A percentile compares a stretch with the other conserved stretches of the same genome.
These are phyloP conservation scores for Dendryphion nanum DNA, from an alignment of 2,329 filamentous ascomycete species.

Conservation along the genomic window DNA sequence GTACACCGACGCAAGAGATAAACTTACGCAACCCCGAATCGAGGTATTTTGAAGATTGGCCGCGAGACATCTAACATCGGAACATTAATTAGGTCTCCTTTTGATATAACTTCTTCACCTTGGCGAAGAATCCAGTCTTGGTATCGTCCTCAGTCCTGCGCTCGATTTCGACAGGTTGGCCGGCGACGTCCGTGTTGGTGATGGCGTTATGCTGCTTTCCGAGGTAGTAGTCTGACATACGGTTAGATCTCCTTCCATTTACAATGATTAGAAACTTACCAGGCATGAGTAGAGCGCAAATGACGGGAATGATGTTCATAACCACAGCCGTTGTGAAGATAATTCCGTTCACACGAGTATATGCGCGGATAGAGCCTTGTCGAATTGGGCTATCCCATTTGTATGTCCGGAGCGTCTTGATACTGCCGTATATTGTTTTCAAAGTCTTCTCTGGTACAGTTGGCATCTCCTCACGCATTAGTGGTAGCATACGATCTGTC, in stretches of 20 bases:
- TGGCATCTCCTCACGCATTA: slow-evolving; percentile 34
- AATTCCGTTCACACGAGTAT: slow-evolving; percentile 36
- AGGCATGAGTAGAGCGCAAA: slow-evolving; percentile 44
- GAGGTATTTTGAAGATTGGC: too few species aligned
- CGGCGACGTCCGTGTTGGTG: slow-evolving; percentile 20
- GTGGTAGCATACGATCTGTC: slow-evolving; percentile 40
- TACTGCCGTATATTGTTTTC: slow-evolving; percentile 35
- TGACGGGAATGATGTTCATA: slow-evolving; percentile 31
- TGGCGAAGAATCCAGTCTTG: background rate
- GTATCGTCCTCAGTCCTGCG: background rate
- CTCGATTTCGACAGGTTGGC: slow-evolving; percentile 8
- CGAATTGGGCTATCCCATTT: slow-evolving; percentile 35
- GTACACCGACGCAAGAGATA: too few species aligned
- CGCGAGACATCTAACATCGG: too few species aligned
- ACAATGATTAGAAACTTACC: slow-evolving; percentile 3
- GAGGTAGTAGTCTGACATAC: slow-evolving; percentile 27
- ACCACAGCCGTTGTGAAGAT: slow-evolving; percentile 34
- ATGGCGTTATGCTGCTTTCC: slow-evolving; percentile 25
- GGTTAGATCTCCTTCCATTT: background rate
- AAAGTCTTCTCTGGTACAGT: slow-evolving; percentile 19
- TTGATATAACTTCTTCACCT: background rate
- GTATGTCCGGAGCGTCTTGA: slow-evolving; percentile 34
- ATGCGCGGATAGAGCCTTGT: slow-evolving; percentile 40
- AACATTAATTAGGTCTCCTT: slow-evolving; percentile 1
- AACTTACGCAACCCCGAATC: too few species aligned